Conservation (phyloP, 192 early-diverging fungal species). For the Jimgerdemannia flammicorona region DNA sequence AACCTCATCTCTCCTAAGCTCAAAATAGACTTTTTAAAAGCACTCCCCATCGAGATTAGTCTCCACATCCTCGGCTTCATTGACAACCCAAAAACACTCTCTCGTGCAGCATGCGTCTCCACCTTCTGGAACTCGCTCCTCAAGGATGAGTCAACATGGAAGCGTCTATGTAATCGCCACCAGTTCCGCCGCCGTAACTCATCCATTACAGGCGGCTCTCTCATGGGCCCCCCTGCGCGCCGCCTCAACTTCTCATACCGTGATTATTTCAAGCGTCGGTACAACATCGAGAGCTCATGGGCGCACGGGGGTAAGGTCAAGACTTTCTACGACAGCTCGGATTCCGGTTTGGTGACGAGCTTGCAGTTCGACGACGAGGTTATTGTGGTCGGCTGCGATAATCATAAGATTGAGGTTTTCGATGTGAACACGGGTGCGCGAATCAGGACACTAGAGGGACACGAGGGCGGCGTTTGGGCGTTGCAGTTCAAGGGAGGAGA, state of each 20-base stretch:
- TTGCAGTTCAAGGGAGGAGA: slow-evolving; percentile 58
- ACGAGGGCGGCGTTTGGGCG: slow-evolving; percentile 96
- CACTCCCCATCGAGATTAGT: slow-evolving; percentile 70
- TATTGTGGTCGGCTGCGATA: slow-evolving; percentile 93
- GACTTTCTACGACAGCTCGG: slow-evolving; percentile 49
- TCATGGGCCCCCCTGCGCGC: slow-evolving; percentile 24
- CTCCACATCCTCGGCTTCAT: slow-evolving; percentile 85
- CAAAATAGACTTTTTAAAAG: slow-evolving; percentile 87
- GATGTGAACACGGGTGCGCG: slow-evolving; percentile 73
- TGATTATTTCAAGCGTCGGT: slow-evolving; percentile 50
- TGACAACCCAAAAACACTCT: slow-evolving; percentile 73
- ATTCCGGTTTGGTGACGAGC: slow-evolving; percentile 81
- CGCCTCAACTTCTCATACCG: slow-evolving; percentile 40
- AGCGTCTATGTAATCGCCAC: slow-evolving; percentile 34
- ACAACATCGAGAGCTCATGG: slow-evolving; percentile 50
- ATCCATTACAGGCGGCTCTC: slow-evolving; percentile 23
- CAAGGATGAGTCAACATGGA: slow-evolving; percentile 47
- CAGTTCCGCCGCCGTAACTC: slow-evolving; percentile 30
- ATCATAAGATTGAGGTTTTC: slow-evolving; percentile 90
- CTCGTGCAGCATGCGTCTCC: slow-evolving; percentile 71
- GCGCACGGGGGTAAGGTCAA: slow-evolving; percentile 40
- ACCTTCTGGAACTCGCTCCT: slow-evolving; percentile 50
- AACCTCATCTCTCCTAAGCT: slow-evolving; percentile 57
- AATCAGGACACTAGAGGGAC: slow-evolving; percentile 72
- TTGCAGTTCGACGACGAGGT: slow-evolving; percentile 92